phyloP scores from a whole-genome alignment of 495 filamentous ascomycete species.

The Hypoxylon fragiforme region DNA sequence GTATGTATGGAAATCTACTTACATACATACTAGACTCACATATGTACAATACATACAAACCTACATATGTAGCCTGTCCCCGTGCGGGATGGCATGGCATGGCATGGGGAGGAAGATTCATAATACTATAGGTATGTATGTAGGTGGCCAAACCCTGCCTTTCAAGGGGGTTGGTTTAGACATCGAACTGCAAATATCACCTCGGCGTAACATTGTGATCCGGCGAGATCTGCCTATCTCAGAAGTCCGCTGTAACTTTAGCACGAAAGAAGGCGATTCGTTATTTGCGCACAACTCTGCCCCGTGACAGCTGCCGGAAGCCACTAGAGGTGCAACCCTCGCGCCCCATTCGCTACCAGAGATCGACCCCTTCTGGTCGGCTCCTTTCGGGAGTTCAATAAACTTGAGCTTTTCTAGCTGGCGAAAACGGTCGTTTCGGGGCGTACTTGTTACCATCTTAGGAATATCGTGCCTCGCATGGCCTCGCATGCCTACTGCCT shows the following conservation, averaged over 20 bases:
- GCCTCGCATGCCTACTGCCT: slow-evolving; percentile 11
- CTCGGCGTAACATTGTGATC: slow-evolving; percentile 30
- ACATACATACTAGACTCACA: not conserved
- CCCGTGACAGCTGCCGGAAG: slow-evolving; percentile 39
- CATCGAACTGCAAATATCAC: slow-evolving; percentile 22
- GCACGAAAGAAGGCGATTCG: slow-evolving; percentile 25
- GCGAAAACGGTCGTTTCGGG: slow-evolving; percentile 8
- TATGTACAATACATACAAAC: not conserved
- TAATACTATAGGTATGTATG: not conserved
- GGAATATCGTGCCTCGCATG: slow-evolving; percentile 33
- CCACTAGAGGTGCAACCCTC: slow-evolving; percentile 34
- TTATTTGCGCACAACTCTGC: slow-evolving; percentile 24
- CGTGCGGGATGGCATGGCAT: not conserved
- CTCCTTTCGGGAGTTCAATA: slow-evolving; percentile 38
- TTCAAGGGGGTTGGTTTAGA: slow-evolving; percentile 30
- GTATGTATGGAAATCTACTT: too few relatives aligned
- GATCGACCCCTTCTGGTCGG: slow-evolving; percentile 25
- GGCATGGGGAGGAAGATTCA: not conserved
- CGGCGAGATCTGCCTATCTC: slow-evolving; percentile 37
- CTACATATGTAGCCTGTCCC: slow-evolving; percentile 11
- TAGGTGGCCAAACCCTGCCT: slow-evolving; percentile 9
- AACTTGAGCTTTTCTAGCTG: slow-evolving; percentile 24
- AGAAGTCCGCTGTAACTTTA: slow-evolving; percentile 29
- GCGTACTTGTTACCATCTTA: slow-evolving; percentile 27
- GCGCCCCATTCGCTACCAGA: slow-evolving; percentile 34